Evolutionary conservation across 2,329 filamentous ascomycete species (phyloP), one percentile per base, ranked within the genome.

Genomic region (Alternaria dauci): DNA sequence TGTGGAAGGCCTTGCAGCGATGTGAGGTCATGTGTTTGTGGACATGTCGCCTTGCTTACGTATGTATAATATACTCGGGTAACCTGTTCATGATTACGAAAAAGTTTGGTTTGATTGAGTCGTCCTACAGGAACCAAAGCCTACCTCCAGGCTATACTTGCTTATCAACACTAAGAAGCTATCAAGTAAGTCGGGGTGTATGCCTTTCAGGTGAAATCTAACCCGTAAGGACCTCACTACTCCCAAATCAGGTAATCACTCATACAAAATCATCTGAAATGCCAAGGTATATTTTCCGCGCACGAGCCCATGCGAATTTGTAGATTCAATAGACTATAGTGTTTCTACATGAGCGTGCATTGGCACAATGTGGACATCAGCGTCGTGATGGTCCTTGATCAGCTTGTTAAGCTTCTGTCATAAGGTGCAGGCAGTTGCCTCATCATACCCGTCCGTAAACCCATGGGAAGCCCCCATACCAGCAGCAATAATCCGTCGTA

Each of bases 291-390:
- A n/a, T 56, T 59, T 67, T 65, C 52, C 55, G 58, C 55, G 68
- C 67, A 72, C 70, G 70, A 68, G 70, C 63, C 68, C 54, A 72
- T 71, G 70, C 58, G 58, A 65, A 62, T 68, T 52, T 54, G 61
- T 62, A 55, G 48, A 63, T 64, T 63, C 43, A 52, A 43, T 57
- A 28, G 34, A 57, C 54, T 57, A 57, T 23, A 52, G 28, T 36
- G 18, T 36, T 36, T 62, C 61, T 64, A 55, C 60, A 65, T 65
- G 62, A 67, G 66, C 65, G 66, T 71, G 65, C 67, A 60, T 69
- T 69, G 64, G 59, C 63, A 58, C 58, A 30, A 25, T n/a, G 57
- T 52, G 54, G 50, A 66, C 57, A 61, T 63, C 54, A 52, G 57
- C 47, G 50, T 26, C 20, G 12, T 55, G 30, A 48, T 58, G 44